Evolutionary conservation across 2,329 filamentous ascomycete genomes (phyloP).

Genomic region (Gaeumannomyces tritici): DNA sequence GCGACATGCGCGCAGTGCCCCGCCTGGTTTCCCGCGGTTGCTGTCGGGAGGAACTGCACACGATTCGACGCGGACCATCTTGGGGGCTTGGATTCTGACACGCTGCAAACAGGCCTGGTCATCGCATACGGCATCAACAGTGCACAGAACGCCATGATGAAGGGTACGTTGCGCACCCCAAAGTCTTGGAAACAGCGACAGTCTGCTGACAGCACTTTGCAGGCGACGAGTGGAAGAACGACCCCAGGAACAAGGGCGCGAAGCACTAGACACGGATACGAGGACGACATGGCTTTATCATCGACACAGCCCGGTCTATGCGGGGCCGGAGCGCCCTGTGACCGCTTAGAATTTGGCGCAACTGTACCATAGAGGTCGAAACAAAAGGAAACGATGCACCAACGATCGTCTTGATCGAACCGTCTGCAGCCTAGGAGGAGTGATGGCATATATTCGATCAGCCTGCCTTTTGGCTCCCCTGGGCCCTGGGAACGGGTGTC

Average conservation of each 20-base stretch:
- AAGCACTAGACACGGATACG: slow-evolving; percentile 20
- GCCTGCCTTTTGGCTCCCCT: not conserved
- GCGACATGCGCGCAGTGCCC: not conserved
- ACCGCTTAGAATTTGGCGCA: not conserved
- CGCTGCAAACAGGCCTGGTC: slow-evolving; percentile 53
- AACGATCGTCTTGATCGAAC: not conserved
- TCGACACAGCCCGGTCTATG: not conserved
- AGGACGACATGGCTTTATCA: not conserved
- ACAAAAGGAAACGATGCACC: not conserved
- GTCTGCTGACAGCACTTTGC: slow-evolving; percentile 9
- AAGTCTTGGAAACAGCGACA: slow-evolving; percentile 1
- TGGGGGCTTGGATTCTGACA: slow-evolving; percentile 13
- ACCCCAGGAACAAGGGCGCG: slow-evolving; percentile 73
- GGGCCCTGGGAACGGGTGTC: too few species aligned
- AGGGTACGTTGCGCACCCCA: slow-evolving; percentile 46
- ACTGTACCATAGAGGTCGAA: slow-evolving; percentile 7
- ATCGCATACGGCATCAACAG: slow-evolving; percentile 90
- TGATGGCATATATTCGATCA: not conserved
- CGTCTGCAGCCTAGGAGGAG: too few species aligned
- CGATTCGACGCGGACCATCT: not conserved
- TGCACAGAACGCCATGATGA: slow-evolving; percentile 65
- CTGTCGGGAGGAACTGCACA: not conserved
- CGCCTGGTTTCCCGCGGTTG: too few species aligned
- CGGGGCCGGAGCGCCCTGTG: too few species aligned
- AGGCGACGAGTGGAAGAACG: slow-evolving; percentile 96